Evolutionary conservation across 805 yeast genomes (phyloP).

Genomic region (Sugiyamaella boreocaroliniensis): DNA sequence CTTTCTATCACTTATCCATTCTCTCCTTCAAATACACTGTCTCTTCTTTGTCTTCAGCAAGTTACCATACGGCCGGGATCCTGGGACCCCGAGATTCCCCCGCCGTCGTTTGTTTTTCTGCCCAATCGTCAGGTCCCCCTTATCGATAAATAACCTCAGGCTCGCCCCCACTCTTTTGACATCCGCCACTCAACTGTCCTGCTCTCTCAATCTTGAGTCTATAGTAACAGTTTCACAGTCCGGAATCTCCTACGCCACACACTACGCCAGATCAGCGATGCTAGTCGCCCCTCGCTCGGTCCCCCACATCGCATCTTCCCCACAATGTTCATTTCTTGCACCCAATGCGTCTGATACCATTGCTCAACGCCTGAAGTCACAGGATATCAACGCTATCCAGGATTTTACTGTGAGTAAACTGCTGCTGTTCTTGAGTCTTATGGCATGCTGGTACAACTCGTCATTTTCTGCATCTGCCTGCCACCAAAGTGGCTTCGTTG

Average conservation of each 20-base stretch:
- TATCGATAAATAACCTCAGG: neutral
- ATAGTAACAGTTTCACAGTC: no score
- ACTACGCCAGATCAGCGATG: neutral
- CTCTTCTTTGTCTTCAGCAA: no score
- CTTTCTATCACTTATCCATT: no score
- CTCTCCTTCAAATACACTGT: no score
- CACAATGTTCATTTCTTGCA: neutral
- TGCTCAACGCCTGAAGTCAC: slow-evolving; percentile 1
- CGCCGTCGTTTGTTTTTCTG: neutral
- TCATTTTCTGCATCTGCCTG: no score
- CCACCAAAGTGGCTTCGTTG: neutral
- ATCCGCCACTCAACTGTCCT: neutral
- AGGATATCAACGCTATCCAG: slow-evolving; percentile 10
- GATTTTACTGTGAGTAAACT: slow-evolving; percentile 6
- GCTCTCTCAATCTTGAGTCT: no score
- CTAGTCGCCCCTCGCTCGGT: neutral
- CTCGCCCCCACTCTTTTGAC: neutral
- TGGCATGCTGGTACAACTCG: no score
- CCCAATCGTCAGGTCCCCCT: neutral
- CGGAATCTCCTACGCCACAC: no score
- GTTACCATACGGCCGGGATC: no score
- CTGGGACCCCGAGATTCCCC: no score
- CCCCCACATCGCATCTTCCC: neutral
- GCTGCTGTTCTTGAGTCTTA: neutral
- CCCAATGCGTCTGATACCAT: neutral